A percentile compares a stretch with the other conserved stretches of the same genome.
These are phyloP conservation scores for Diaporthe nobilis DNA, from an alignment of 2,329 filamentous ascomycete species.

Conservation along the genomic window DNA sequence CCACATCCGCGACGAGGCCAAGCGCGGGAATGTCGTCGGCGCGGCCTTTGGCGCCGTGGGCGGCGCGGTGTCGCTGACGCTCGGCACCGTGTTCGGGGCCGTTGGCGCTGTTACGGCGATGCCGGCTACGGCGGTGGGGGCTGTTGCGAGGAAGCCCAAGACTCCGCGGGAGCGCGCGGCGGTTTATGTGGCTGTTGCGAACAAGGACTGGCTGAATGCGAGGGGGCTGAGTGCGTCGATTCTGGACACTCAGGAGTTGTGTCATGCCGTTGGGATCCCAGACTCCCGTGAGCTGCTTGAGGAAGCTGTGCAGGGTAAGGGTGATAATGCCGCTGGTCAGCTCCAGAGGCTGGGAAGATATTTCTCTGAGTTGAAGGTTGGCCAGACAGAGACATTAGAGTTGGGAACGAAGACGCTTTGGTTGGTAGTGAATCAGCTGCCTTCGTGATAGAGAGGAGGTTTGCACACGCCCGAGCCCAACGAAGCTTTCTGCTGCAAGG, in stretches of 20 bases:
- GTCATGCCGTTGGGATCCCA: background rate
- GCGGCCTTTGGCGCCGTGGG: slow-evolving; percentile 54
- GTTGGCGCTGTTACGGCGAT: slow-evolving; percentile 53
- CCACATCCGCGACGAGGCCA: slow-evolving; percentile 53
- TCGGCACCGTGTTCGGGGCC: slow-evolving; percentile 54
- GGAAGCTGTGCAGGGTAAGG: background rate
- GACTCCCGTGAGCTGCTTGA: slow-evolving; percentile 1
- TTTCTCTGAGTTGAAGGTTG: slow-evolving; percentile 16
- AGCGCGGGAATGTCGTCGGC: slow-evolving; percentile 57
- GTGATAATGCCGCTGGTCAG: background rate
- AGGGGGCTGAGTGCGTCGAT: slow-evolving; percentile 56
- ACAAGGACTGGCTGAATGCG: slow-evolving; percentile 58
- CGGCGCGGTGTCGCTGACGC: slow-evolving; percentile 56
- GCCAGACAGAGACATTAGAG: background rate
- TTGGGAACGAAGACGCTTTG: slow-evolving; percentile 16
- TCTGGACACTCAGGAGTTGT: slow-evolving; percentile 48
- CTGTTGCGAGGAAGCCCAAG: slow-evolving; percentile 54
- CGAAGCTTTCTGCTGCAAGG: too few species aligned
- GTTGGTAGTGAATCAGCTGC: slow-evolving; percentile 13
- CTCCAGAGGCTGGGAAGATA: slow-evolving; percentile 5
- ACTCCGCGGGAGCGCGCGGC: slow-evolving; percentile 58
- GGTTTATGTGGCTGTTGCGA: slow-evolving; percentile 58
- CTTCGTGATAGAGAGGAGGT: background rate
- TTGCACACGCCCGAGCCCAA: too few species aligned
- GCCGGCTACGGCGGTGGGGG: slow-evolving; percentile 52